A percentile compares a stretch with the other conserved stretches of the same genome.
These are phyloP conservation scores for Ophiosphaerella narmari DNA, from an alignment of 2,329 filamentous ascomycete species.

Conservation along the genomic window DNA sequence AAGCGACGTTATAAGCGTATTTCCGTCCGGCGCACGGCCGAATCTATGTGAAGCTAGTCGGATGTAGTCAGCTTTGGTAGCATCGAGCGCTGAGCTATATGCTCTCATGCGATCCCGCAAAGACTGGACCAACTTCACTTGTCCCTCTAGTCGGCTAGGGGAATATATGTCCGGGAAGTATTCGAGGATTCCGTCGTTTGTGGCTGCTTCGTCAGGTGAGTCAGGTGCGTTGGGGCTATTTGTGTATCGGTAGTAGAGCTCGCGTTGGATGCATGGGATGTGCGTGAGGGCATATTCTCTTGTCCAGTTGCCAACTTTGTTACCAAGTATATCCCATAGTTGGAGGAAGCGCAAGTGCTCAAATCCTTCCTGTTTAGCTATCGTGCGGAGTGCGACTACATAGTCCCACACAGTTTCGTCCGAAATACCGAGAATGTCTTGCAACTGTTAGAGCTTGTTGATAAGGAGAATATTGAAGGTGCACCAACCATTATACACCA, in stretches of 20 bases:
- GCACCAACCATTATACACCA: constrained; percentile 44
- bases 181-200: too few relatives aligned
- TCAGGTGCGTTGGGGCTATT: too few relatives aligned
- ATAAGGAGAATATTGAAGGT: neutral
- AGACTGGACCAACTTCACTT: too few relatives aligned
- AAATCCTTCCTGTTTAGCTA: constrained; percentile 7
- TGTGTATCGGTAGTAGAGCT: too few relatives aligned
- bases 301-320: constrained; percentile 10
- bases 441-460: neutral
- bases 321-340: constrained; percentile 16
- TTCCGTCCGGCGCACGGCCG: neutral
- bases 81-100: neutral
- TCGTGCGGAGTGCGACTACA: constrained; percentile 20
- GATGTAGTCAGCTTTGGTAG: neutral
- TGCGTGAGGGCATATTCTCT: constrained; percentile 5
- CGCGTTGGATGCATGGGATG: too few relatives aligned
- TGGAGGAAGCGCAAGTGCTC: constrained; percentile 19
- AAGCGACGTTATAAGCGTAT: neutral
- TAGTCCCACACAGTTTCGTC: constrained; percentile 50
- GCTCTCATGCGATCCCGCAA: neutral
- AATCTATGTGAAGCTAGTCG: neutral
- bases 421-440: constrained; percentile 48
- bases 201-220: too few relatives aligned
- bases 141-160: too few relatives aligned
- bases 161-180: too few relatives aligned